Evolutionary conservation across 2,329 filamentous ascomycete genomes (phyloP), one percentile per base, ranked within the genome.

Genomic region (Chaetomiaceae sp.): DNA sequence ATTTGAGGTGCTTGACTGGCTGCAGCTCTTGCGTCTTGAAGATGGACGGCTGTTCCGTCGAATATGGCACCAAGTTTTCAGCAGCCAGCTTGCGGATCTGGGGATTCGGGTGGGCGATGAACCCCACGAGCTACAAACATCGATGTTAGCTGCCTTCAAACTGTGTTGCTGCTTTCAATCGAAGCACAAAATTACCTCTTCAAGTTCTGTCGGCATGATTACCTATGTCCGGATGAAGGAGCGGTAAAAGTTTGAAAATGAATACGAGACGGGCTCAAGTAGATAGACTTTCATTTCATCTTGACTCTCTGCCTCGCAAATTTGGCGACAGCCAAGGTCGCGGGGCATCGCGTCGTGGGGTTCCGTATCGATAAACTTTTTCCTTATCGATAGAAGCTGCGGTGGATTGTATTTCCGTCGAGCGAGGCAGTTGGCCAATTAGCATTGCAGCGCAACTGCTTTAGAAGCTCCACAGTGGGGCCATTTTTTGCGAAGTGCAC

Each of bases 31-130:
- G 82, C 7, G 78, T 77, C 72, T 96, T 97, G 79, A 99, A 99
- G 20, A 97, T 81, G 0, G 77, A 74, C 0, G 88, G 86, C 60
- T 96, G 80, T 1, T 80, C 73, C 11, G 83, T 79, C 22, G 88
- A 88, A 60, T 89, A 97, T 11, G 90, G 89, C 42, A 96, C 84
- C 33, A 96, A 79, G 63, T 95, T 88, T 70, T 96, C 91, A 50
- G 86, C 83, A 45, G 91, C 91, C 61, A 92, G 80, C 68, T 89
- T 84, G 63, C 94, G 84, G 60, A 97, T 90, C 68, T 96, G 88
- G 38, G 90, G 89, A 68, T 95, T 96, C 56, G 89, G 89, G 73
- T 95, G 87, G 71, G 89, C 87, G 55, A 97, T 88, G 72, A 97
- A 96, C 69, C 91, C 90, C 57, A 96, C 90, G 50, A 96, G 83